Conservation (phyloP, 2,329 filamentous ascomycete species). For the Apiospora malaysiana region DNA sequence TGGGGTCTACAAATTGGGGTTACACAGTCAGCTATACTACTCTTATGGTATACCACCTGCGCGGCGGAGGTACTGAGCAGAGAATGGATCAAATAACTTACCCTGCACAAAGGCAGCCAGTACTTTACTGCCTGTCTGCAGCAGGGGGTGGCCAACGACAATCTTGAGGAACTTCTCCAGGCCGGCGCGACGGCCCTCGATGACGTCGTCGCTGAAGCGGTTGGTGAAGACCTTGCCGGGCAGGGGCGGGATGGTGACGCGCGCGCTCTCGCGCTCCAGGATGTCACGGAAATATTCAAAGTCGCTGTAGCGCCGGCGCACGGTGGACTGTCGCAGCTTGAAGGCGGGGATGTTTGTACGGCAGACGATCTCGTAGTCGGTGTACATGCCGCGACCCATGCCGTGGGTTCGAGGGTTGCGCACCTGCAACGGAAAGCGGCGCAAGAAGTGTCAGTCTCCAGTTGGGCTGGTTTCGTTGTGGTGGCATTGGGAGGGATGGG, state of each 20-base stretch:
- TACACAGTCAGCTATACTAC: slow-evolving; percentile 23
- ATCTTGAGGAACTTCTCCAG: slow-evolving; percentile 97
- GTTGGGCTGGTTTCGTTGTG: background rate
- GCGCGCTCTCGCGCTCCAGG: slow-evolving; percentile 89
- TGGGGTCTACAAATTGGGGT: slow-evolving; percentile 64
- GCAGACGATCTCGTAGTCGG: slow-evolving; percentile 97
- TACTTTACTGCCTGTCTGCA: slow-evolving; percentile 98
- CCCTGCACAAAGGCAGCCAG: slow-evolving; percentile 96
- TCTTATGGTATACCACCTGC: background rate
- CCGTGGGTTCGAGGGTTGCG: slow-evolving; percentile 93
- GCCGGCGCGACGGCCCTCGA: slow-evolving; percentile 87
- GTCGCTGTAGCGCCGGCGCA: slow-evolving; percentile 93
- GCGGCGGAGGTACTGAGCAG: background rate
- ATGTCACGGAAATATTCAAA: slow-evolving; percentile 99
- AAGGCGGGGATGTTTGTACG: slow-evolving; percentile 99
- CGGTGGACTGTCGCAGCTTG: slow-evolving; percentile 87
- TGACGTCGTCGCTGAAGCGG: slow-evolving; percentile 96
- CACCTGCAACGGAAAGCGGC: slow-evolving; percentile 62
- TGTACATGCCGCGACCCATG: slow-evolving; percentile 95
- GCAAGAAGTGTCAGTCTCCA: background rate
- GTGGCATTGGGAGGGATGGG: slow-evolving; percentile 13
- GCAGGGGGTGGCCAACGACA: slow-evolving; percentile 91
- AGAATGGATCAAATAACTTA: slow-evolving; percentile 47
- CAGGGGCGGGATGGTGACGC: slow-evolving; percentile 93
- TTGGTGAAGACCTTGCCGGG: slow-evolving; percentile 99